Evolutionary conservation across 805 yeast genomes (phyloP).

Genomic region (Monosporozyma siamensis): DNA sequence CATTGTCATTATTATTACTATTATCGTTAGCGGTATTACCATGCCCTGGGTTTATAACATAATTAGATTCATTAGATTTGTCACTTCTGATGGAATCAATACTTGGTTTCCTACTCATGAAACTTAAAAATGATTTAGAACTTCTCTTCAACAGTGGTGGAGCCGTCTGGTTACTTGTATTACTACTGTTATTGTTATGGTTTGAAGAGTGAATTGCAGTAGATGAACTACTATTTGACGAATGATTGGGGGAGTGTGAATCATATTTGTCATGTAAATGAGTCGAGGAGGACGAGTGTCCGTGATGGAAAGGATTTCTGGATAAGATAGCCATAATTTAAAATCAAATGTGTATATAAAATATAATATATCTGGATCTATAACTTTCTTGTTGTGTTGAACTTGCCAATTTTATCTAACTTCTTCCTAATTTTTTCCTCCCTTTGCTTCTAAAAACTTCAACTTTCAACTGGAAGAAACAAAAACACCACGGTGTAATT

Average conservation of each 20-base stretch:
- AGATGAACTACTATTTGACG: background rate
- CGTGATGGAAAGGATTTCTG: slow-evolving; percentile 22
- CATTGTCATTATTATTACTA: background rate
- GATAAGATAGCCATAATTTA: slow-evolving; percentile 9
- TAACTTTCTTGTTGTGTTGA: too few species aligned
- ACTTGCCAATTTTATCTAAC: too few species aligned
- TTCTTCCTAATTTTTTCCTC: too few species aligned
- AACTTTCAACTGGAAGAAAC: too few species aligned
- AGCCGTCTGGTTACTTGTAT: background rate
- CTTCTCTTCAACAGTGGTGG: slow-evolving; percentile 14
- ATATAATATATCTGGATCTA: background rate
- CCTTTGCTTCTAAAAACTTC: too few species aligned
- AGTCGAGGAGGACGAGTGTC: slow-evolving; percentile 4
- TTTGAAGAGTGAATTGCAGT: background rate
- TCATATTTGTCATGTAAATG: slow-evolving; percentile 5
- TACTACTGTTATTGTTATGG: background rate
- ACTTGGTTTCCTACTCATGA: slow-evolving; percentile 25
- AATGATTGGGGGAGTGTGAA: background rate
- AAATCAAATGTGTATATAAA: background rate
- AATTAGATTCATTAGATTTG: slow-evolving; percentile 18
- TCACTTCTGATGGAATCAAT: slow-evolving; percentile 27
- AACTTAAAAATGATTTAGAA: slow-evolving; percentile 25
- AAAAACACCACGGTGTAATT: too few species aligned
- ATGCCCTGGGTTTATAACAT: slow-evolving; percentile 8
- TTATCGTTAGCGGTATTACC: slow-evolving; percentile 2